phyloP scores from a whole-genome alignment of 2,329 filamentous ascomycete species.

The Ophioceras dolichostomum region DNA sequence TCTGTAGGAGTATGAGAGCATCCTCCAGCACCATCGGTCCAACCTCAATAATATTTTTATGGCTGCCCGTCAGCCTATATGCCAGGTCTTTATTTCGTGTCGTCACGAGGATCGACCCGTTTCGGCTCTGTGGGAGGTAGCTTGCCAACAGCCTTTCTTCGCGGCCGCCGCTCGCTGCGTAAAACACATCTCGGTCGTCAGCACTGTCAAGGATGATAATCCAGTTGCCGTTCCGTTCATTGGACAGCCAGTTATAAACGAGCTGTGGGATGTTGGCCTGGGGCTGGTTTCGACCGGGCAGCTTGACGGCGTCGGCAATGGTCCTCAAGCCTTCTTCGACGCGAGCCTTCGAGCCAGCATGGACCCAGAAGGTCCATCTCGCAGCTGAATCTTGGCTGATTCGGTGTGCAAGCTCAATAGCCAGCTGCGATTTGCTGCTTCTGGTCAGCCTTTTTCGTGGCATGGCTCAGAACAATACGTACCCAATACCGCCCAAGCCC shows the following conservation, averaged over 20 bases:
- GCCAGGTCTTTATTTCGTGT: not conserved
- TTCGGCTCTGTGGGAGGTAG: not conserved
- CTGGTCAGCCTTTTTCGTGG: not conserved
- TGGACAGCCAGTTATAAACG: slow-evolving; percentile 18
- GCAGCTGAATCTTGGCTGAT: slow-evolving; percentile 2
- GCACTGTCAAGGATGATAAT: slow-evolving; percentile 23
- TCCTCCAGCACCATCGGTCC: not conserved
- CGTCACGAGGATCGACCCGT: not conserved
- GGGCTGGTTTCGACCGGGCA: slow-evolving; percentile 13
- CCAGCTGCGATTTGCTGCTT: slow-evolving; percentile 6
- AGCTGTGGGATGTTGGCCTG: slow-evolving; percentile 11
- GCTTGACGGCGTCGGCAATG: slow-evolving; percentile 16
- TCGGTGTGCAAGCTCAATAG: slow-evolving; percentile 6
- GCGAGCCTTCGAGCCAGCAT: slow-evolving; percentile 15
- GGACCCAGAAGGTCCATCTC: slow-evolving; percentile 20
- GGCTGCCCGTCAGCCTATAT: not conserved
- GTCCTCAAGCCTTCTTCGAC: slow-evolving; percentile 17
- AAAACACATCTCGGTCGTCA: slow-evolving; percentile 17
- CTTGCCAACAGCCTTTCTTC: not conserved
- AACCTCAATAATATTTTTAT: not conserved
- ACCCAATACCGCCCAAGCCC: slow-evolving; percentile 20
- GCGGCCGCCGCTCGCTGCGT: not conserved
- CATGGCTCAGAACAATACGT: not conserved
- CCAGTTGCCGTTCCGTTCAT: slow-evolving; percentile 17
- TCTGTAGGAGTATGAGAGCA: not conserved